Conservation (phyloP, 2,329 filamentous ascomycete species). For the Aspergillus flavus region DNA sequence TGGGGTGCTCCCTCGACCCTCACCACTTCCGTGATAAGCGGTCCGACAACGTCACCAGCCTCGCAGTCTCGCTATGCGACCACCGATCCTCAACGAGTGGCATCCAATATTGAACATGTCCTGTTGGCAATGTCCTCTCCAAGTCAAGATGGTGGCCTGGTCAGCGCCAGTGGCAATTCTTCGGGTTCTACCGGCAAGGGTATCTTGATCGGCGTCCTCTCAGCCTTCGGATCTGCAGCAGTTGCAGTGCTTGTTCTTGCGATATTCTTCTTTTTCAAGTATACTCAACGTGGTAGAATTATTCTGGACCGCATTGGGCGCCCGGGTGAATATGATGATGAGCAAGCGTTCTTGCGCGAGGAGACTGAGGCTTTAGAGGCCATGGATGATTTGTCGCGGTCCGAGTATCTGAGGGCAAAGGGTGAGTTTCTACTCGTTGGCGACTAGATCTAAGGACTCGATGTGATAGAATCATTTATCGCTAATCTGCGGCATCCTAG, state of each 20-base stretch:
- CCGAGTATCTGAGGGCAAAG: slow-evolving; percentile 92
- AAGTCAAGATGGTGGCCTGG: slow-evolving; percentile 23
- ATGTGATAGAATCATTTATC: background rate
- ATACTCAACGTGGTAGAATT: slow-evolving; percentile 84
- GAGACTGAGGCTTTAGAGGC: slow-evolving; percentile 92
- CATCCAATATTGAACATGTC: slow-evolving; percentile 44
- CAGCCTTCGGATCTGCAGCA: slow-evolving; percentile 87
- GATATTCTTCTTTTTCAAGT: slow-evolving; percentile 90
- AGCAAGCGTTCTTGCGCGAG: slow-evolving; percentile 89
- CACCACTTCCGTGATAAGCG: slow-evolving; percentile 33
- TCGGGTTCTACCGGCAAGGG: slow-evolving; percentile 67
- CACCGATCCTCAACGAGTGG: slow-evolving; percentile 18
- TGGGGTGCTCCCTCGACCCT: slow-evolving; percentile 39
- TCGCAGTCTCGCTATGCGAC: slow-evolving; percentile 15
- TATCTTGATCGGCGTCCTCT: slow-evolving; percentile 91
- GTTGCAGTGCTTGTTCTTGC: slow-evolving; percentile 78
- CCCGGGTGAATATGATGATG: slow-evolving; percentile 96
- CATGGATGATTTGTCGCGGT: slow-evolving; percentile 91
- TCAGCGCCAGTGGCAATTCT: slow-evolving; percentile 42
- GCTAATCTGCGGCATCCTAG: slow-evolving; percentile 49
- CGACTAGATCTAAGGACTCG: background rate
- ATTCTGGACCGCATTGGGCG: slow-evolving; percentile 89
- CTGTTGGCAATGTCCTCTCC: slow-evolving; percentile 30
- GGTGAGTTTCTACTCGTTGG: slow-evolving; percentile 57
- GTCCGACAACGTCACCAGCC: slow-evolving; percentile 31